Conservation (phyloP, 306 rosid species). For the Astragalus glycyphyllos region DNA sequence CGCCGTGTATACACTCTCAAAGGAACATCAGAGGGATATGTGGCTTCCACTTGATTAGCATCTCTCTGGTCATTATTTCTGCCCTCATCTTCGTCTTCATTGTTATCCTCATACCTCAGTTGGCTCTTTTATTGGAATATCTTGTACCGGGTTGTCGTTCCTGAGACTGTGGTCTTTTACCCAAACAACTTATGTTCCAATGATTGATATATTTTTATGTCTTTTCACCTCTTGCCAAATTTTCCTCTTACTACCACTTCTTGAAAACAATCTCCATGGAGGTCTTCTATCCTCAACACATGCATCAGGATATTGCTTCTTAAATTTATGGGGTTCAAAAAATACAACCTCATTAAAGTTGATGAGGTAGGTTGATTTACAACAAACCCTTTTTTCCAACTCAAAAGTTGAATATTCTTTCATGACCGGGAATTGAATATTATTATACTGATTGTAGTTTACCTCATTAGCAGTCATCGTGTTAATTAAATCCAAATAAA, state of each 20-base stretch:
- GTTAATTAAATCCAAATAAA: too few species aligned
- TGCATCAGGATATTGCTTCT: not conserved
- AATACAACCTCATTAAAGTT: too few species aligned
- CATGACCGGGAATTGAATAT: not conserved
- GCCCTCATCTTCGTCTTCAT: too few species aligned
- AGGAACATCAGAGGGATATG: too few species aligned
- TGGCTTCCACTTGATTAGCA: too few species aligned
- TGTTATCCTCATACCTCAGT: not conserved
- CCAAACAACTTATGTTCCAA: not conserved
- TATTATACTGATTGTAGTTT: constrained; percentile 9
- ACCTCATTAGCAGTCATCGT: not conserved
- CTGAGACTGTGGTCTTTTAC: not conserved
- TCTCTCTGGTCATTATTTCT: too few species aligned
- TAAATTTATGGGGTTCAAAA: constrained; percentile 1
- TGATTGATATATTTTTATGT: not conserved
- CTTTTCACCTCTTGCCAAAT: not conserved
- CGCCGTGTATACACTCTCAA: too few species aligned
- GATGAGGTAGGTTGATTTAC: not conserved
- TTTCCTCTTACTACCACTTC: not conserved
- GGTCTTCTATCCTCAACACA: not conserved
- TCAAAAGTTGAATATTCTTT: constrained; percentile 1
- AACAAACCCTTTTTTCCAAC: constrained; percentile 1
- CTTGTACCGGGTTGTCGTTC: too few species aligned
- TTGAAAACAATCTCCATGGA: not conserved
- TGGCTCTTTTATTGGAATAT: too few species aligned